These are phyloP conservation scores for Dryas integrifolia DNA, from an alignment of 331 rosid genomes.

Conservation along the genomic window DNA sequence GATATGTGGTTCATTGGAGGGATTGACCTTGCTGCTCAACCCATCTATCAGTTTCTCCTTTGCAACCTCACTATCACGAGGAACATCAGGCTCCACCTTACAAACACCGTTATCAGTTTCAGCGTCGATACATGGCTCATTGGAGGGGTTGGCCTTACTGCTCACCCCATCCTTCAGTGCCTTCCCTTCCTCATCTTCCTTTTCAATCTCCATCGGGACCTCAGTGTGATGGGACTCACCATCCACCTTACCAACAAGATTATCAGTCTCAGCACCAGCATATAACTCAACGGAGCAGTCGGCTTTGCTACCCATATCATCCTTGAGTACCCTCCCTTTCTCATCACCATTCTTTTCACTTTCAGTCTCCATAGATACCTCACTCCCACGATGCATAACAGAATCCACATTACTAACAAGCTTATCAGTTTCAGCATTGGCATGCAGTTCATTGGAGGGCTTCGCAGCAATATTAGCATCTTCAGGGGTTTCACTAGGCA, in stretches of 20 bases:
- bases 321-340: conserved; percentile 6
- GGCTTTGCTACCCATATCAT: conserved; percentile 4
- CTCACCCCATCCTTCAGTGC: neutral
- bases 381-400: neutral
- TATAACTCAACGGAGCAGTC: neutral
- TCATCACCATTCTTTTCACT: conserved; percentile 1
- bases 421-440: neutral
- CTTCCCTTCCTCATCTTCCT: neutral
- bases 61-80: conserved; percentile 1
- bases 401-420: conserved; percentile 5
- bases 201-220: conserved; percentile 1
- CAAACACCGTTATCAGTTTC: conserved; percentile 1
- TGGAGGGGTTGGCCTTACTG: conserved; percentile 14
- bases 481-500: neutral
- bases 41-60: neutral
- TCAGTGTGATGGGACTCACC: neutral
- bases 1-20: neutral
- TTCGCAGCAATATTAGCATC: neutral
- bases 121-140: neutral
- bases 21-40: neutral
- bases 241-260: conserved; percentile 2
- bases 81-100: conserved; percentile 5
- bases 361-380: neutral
- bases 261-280: neutral
- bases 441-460: neutral